phyloP scores from a whole-genome alignment of 495 filamentous ascomycete species.

The Penicillium canescens region DNA sequence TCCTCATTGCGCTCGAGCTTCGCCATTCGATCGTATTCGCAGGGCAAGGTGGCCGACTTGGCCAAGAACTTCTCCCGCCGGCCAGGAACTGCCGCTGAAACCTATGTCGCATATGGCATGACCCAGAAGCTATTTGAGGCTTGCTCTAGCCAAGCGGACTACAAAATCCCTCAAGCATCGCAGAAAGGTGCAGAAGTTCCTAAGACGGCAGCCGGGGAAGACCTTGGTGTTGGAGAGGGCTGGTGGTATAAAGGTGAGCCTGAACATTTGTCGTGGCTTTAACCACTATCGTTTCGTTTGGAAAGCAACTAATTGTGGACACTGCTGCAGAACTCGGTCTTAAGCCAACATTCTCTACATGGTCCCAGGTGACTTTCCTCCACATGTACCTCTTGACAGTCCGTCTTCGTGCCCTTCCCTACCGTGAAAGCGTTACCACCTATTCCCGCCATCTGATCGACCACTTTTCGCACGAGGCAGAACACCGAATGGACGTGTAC shows the following conservation, averaged over 20 bases:
- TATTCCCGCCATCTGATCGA: conserved; percentile 82
- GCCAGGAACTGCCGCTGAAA: conserved; percentile 53
- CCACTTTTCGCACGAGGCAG: conserved; percentile 90
- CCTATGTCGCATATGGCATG: conserved; percentile 73
- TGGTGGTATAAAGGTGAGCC: conserved; percentile 82
- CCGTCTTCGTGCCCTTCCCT: conserved; percentile 74
- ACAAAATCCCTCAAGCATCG: conserved; percentile 60
- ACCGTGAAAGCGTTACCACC: conserved; percentile 51
- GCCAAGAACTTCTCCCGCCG: conserved; percentile 32
- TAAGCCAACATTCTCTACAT: conserved; percentile 83
- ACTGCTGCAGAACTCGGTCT: conserved; percentile 56
- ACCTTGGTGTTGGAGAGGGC: conserved; percentile 71
- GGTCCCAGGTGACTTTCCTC: conserved; percentile 93
- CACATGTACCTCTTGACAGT: conserved; percentile 93
- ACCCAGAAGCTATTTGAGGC: conserved; percentile 78
- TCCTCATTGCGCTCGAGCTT: conserved; percentile 1
- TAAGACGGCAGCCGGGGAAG: conserved; percentile 68
- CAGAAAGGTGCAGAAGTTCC: conserved; percentile 57
- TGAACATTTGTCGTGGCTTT: conserved; percentile 1
- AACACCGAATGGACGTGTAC: conserved; percentile 76
- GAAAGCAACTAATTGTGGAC: neutral
- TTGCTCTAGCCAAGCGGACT: conserved; percentile 74
- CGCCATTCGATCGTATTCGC: conserved; percentile 8
- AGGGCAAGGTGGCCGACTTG: conserved; percentile 28
- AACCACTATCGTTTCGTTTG: neutral